phyloP scores from a whole-genome alignment of 2,329 filamentous ascomycete species.

The Fusarium chlamydosporum region DNA sequence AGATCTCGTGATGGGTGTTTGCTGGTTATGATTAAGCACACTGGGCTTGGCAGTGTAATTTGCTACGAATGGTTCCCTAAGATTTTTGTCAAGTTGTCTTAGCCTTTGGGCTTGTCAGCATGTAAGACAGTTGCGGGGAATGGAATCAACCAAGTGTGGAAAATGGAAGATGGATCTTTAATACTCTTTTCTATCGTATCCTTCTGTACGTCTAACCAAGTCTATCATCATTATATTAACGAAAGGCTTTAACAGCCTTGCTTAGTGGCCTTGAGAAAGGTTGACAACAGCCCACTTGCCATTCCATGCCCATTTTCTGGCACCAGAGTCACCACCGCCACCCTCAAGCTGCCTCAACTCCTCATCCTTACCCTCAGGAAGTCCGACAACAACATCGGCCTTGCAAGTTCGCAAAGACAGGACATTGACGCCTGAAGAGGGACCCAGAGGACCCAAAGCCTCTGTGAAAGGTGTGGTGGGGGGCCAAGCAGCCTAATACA shows the following conservation, averaged over 20 bases:
- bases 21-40: no score
- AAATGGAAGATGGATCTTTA: not conserved
- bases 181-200: constrained; percentile 5
- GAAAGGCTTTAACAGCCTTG: not conserved
- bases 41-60: not conserved
- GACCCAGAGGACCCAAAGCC: constrained; percentile 88
- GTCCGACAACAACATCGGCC: constrained; percentile 92
- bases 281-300: constrained; percentile 97
- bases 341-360: constrained; percentile 76
- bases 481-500: constrained; percentile 72
- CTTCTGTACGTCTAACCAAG: constrained; percentile 29
- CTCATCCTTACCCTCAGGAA: constrained; percentile 87
- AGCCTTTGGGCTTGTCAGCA: not conserved
- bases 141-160: not conserved
- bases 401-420: constrained; percentile 95
- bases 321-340: constrained; percentile 78
- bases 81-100: no score
- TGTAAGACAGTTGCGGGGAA: not conserved
- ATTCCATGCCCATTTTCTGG: constrained; percentile 92
- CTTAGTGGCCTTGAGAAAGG: constrained; percentile 55
- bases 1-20: not conserved
- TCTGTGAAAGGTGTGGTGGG: constrained; percentile 87
- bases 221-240: constrained; percentile 40
- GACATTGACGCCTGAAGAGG: constrained; percentile 84
- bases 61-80: not conserved